phyloP scores from a whole-genome alignment of 305 asterid species.

The Vinca major region DNA sequence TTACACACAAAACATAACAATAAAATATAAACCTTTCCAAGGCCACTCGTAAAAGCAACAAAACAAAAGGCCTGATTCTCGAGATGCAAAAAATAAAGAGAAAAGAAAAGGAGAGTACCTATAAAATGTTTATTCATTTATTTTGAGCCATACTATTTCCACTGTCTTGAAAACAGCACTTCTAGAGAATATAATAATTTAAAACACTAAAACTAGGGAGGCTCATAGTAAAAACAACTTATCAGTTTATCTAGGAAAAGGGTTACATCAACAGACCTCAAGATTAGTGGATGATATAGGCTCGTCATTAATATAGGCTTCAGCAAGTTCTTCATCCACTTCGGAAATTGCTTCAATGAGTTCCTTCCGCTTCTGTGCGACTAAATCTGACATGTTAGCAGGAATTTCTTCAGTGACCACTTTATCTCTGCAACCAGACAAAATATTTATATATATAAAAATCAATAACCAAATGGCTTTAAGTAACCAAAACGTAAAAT shows the following conservation, averaged over 20 bases:
- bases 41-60: not conserved
- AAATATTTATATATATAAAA: too few relatives aligned
- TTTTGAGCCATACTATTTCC: too few relatives aligned
- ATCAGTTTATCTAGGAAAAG: conserved; percentile 4
- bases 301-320: conserved; percentile 75
- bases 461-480: conserved; percentile 10
- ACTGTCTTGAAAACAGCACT: too few relatives aligned
- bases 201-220: not conserved
- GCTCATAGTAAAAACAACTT: not conserved
- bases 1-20: not conserved
- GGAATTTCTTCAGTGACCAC: conserved; percentile 76
- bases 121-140: not conserved
- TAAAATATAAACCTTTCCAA: not conserved
- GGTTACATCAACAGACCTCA: conserved; percentile 44
- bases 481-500: conserved; percentile 10
- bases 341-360: conserved; percentile 80
- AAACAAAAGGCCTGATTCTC: not conserved
- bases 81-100: not conserved
- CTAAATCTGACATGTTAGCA: conserved; percentile 50
- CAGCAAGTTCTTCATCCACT: conserved; percentile 93
- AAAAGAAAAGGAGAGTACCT: not conserved
- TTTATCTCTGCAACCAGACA: conserved; percentile 46
- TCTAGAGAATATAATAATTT: too few relatives aligned
- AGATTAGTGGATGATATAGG: conserved; percentile 74
- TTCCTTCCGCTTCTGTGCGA: conserved; percentile 76